Evolutionary conservation across 2,329 filamentous ascomycete species (phyloP).

Genomic region (Alternaria atra): DNA sequence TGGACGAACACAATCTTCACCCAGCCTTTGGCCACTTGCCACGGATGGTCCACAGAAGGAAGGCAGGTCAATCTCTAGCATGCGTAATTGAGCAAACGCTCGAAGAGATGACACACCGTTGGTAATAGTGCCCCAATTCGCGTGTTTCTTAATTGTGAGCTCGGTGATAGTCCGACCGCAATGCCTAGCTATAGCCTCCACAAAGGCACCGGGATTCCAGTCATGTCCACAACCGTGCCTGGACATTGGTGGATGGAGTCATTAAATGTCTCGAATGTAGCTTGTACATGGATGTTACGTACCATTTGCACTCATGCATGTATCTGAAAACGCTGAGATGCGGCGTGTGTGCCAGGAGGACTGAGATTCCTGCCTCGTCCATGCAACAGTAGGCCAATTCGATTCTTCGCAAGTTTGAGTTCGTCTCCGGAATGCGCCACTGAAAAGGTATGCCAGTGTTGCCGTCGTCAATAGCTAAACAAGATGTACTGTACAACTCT

Average conservation of each 20-base stretch:
- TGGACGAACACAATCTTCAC: not conserved
- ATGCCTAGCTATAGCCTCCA: not conserved
- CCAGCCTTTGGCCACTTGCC: not conserved
- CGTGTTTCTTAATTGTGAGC: too few relatives aligned
- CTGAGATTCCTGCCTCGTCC: not conserved
- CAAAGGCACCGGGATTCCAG: not conserved
- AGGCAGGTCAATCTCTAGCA: not conserved
- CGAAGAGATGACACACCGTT: too few relatives aligned
- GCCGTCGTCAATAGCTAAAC: too few relatives aligned
- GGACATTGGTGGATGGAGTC: not conserved
- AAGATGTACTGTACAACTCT: too few relatives aligned
- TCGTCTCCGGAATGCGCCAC: too few relatives aligned
- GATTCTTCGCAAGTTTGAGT: too few relatives aligned
- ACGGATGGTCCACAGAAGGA: not conserved
- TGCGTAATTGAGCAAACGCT: not conserved
- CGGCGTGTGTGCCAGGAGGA: not conserved
- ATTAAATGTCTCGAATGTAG: not conserved
- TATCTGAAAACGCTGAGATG: not conserved
- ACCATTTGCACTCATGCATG: not conserved
- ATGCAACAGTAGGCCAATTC: not conserved
- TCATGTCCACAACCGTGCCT: not conserved
- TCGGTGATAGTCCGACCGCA: not conserved
- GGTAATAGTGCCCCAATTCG: too few relatives aligned
- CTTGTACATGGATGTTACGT: not conserved
- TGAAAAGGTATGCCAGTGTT: too few relatives aligned